These are phyloP conservation scores for Citrus trifoliata DNA, from an alignment of 345 rosid species.

Conservation along the genomic window DNA sequence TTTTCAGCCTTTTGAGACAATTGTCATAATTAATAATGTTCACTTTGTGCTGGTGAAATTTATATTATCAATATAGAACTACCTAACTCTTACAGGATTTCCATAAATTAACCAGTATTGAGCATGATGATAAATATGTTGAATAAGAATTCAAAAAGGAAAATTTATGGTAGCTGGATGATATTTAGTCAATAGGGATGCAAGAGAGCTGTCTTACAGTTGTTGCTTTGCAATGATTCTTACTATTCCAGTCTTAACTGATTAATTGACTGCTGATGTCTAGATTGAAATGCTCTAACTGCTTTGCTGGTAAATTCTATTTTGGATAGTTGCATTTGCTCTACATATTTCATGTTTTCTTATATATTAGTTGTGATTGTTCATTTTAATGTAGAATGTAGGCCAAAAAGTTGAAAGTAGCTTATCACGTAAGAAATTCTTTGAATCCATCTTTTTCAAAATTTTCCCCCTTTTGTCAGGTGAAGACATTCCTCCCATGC, in stretches of 20 bases:
- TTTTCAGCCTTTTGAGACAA: neutral
- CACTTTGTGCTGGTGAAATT: neutral
- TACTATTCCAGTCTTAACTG: neutral
- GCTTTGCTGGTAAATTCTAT: neutral
- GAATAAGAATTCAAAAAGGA: neutral
- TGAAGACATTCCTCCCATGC: slow-evolving; percentile 98
- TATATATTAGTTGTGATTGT: neutral
- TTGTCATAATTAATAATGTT: neutral
- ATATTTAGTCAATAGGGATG: neutral
- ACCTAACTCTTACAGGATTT: neutral
- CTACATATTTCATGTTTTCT: neutral
- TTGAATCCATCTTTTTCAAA: neutral
- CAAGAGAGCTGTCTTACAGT: neutral
- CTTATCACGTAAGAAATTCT: neutral
- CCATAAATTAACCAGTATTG: neutral
- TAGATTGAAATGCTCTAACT: neutral
- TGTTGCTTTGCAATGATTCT: neutral
- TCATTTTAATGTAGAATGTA: neutral
- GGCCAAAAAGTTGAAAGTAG: neutral
- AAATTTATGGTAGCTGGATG: neutral
- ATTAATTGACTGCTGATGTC: neutral
- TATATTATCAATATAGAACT: neutral
- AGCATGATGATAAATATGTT: neutral
- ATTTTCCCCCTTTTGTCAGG: slow-evolving; percentile 36
- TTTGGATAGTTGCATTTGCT: neutral